phyloP scores from a whole-genome alignment of 257 asterid species.

The Solanum bulbocastanum region DNA sequence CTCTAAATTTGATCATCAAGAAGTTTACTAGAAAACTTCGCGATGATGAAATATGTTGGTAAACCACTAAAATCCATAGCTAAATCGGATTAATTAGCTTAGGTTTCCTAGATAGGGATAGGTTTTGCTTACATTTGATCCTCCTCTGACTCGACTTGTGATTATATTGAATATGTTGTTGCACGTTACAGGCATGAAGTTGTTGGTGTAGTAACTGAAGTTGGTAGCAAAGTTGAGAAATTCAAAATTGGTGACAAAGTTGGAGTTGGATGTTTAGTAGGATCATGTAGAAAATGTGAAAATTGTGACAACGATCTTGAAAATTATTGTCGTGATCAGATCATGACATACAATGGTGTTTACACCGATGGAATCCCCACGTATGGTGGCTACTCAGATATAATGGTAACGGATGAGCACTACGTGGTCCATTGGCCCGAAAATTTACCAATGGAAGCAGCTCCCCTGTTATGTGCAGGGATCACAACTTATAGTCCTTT shows the following conservation, averaged over 20 bases:
- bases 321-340: not conserved
- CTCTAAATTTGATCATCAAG: not conserved
- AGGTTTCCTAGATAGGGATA: too few species aligned
- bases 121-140: too few species aligned
- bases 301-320: constrained; percentile 4
- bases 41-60: not conserved
- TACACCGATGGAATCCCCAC: too few species aligned
- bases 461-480: constrained; percentile 15
- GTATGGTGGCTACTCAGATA: not conserved
- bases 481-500: constrained; percentile 17
- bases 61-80: not conserved
- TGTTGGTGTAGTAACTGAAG: constrained; percentile 1
- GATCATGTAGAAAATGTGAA: not conserved
- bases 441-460: constrained; percentile 13
- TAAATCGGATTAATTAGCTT: too few species aligned
- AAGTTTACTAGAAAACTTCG: not conserved
- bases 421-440: constrained; percentile 17
- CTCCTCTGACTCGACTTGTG: not conserved
- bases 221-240: constrained; percentile 8
- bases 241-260: constrained; percentile 15
- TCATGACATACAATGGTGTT: too few species aligned
- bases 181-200: too few species aligned
- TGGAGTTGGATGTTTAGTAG: constrained; percentile 15
- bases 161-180: too few species aligned
- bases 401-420: constrained; percentile 17